Evolutionary conservation across 2,329 filamentous ascomycete species (phyloP).

Genomic region (Eutypella sp.): DNA sequence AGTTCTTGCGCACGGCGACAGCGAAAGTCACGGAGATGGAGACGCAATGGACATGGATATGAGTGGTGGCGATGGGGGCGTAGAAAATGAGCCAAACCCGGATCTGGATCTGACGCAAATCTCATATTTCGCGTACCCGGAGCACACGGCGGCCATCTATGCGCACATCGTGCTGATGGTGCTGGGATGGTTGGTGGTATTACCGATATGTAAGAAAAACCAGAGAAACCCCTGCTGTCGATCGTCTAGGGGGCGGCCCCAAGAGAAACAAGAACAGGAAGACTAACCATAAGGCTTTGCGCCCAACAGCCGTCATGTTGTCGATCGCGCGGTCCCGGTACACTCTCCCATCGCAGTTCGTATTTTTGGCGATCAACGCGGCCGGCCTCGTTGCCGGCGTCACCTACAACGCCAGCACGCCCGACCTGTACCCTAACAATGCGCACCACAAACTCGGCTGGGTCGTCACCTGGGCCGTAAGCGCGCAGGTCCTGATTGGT

Average conservation of each 20-base stretch:
- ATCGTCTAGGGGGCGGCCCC: too few species aligned
- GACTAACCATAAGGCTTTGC: conserved; percentile 10
- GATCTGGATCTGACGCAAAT: conserved; percentile 24
- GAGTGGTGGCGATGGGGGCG: conserved; percentile 26
- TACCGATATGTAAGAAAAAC: conserved; percentile 56
- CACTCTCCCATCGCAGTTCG: conserved; percentile 63
- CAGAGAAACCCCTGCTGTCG: too few species aligned
- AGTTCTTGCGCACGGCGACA: conserved; percentile 28
- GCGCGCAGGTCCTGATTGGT: conserved; percentile 64
- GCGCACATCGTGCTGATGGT: conserved; percentile 66
- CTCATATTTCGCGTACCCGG: conserved; percentile 37
- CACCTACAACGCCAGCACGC: conserved; percentile 75
- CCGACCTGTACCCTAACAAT: conserved; percentile 82
- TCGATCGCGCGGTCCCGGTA: conserved; percentile 75
- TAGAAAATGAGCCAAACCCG: conserved; percentile 19
- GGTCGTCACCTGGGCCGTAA: conserved; percentile 69
- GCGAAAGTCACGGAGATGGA: conserved; percentile 19
- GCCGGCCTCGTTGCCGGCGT: conserved; percentile 60
- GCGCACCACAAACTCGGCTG: conserved; percentile 87
- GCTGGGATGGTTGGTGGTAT: conserved; percentile 62
- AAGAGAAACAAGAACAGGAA: too few species aligned
- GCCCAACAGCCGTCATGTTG: conserved; percentile 76
- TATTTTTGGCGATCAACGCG: conserved; percentile 60
- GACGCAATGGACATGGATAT: conserved; percentile 26
- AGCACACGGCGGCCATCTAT: conserved; percentile 32